Evolutionary conservation across 140 eudicot species (phyloP).

Genomic region (Ambrosia hybrid): DNA sequence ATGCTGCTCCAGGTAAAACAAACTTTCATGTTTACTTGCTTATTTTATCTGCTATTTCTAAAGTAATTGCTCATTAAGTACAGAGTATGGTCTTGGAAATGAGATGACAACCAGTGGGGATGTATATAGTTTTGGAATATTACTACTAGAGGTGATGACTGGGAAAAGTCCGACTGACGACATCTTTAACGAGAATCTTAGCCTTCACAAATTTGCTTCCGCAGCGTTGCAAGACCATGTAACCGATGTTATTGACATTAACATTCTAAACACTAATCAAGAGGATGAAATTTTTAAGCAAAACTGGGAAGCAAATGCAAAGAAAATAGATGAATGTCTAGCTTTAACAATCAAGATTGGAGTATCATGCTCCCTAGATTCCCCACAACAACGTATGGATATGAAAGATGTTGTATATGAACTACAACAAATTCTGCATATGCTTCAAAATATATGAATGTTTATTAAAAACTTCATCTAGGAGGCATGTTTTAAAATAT

Average conservation of each 20-base stretch:
- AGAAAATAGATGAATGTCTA: neutral
- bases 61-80: neutral
- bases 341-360: neutral
- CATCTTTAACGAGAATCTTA: neutral
- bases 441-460: too few species aligned
- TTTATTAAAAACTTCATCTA: too few species aligned
- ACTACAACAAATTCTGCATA: too few species aligned
- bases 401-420: too few species aligned
- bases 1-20: neutral
- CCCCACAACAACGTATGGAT: neutral
- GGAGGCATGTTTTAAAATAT: too few species aligned
- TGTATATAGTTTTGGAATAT: slow-evolving; percentile 3
- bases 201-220: slow-evolving; percentile 5
- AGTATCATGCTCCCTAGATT: slow-evolving; percentile 7
- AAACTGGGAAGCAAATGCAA: neutral
- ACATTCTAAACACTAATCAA: neutral
- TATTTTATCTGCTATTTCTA: neutral
- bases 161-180: slow-evolving; percentile 25
- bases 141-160: slow-evolving; percentile 22
- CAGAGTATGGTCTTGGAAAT: slow-evolving; percentile 36
- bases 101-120: slow-evolving; percentile 30
- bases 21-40: neutral
- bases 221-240: neutral
- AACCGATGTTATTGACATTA: neutral
- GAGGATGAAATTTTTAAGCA: slow-evolving; percentile 1